Evolutionary conservation across 192 early-diverging fungal species (phyloP), one percentile per base, ranked within the genome.

Genomic region (Funneliformis geosporum): DNA sequence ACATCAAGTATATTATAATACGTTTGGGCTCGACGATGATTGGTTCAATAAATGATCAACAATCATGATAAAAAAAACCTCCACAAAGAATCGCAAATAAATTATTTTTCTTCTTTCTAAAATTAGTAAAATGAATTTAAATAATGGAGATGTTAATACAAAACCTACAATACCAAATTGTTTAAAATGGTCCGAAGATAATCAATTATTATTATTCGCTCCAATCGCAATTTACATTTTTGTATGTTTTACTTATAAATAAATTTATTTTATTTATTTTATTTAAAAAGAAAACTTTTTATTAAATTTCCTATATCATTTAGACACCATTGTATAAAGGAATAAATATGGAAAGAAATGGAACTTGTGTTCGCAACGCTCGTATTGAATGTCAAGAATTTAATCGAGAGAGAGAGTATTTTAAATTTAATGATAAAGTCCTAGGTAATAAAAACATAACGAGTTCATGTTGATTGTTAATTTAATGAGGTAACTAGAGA

Each of bases 131-230:
- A 69, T 69, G 67, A n/a, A 69, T n/a, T n/a, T 69, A 18, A 69
- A 69, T 43, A 69, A 69, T 39, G 67, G 28, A 18, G 67, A 62
- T 47, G 21, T 78, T 38, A 78, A 64, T 14, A 27, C 40, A 14
- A 39, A 42, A 28, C 76, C 76, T 8, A 43, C 25, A 27, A 43
- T 47, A 43, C n/a, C 59, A 46, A 67, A 78, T 50, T 67, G 50
- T 42, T 38, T 78, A 9, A 43, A 78, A 44, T 78, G 76, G 76
- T 78, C 76, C 18, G 44, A 78, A 44, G 76, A 78, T 46, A 78
- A 78, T 66, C 60, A 78, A 33, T 67, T 78, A 66, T 50, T 42
- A 9, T 43, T 67, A 3, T 21, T 78, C 8, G n/a, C 76, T 42
- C 76, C 76, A 14, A 44, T 64, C 47, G 62, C n/a, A 16, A 27